Conservation (phyloP, 805 yeast species). For the Ogataea minuta region DNA sequence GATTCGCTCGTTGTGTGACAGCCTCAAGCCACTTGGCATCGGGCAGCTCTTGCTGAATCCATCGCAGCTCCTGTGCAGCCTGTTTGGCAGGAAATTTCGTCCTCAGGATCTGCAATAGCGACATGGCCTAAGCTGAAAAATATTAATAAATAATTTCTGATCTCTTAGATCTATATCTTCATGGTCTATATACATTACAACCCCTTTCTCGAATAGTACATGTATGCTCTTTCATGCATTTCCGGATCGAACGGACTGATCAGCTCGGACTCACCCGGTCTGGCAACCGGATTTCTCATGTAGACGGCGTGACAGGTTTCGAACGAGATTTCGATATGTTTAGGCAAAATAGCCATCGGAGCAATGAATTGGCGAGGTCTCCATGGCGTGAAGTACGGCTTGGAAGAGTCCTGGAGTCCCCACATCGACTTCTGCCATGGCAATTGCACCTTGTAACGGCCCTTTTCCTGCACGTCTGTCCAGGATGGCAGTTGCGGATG, state of each 20-base stretch:
- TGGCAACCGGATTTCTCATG: slow-evolving; percentile 92
- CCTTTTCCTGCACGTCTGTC: slow-evolving; percentile 33
- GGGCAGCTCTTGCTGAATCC: slow-evolving; percentile 64
- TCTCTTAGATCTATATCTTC: slow-evolving; percentile 14
- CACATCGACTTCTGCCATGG: slow-evolving; percentile 82
- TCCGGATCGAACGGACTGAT: slow-evolving; percentile 82
- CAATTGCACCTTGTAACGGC: slow-evolving; percentile 45
- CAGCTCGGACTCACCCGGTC: slow-evolving; percentile 96
- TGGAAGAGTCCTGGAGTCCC: slow-evolving; percentile 75
- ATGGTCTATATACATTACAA: slow-evolving; percentile 23
- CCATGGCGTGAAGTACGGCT: slow-evolving; percentile 96
- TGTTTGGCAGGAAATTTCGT: slow-evolving; percentile 23
- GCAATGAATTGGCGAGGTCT: slow-evolving; percentile 89
- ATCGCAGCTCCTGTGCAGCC: slow-evolving; percentile 57
- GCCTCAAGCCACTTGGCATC: slow-evolving; percentile 48
- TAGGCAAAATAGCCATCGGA: slow-evolving; percentile 88
- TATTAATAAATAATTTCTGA: slow-evolving; percentile 2
- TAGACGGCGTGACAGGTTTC: slow-evolving; percentile 95
- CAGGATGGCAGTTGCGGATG: slow-evolving; percentile 41
- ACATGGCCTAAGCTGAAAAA: slow-evolving; percentile 1
- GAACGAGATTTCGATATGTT: slow-evolving; percentile 87
- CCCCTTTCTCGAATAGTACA: slow-evolving; percentile 85
- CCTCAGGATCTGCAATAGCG: slow-evolving; percentile 13
- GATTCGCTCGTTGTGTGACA: slow-evolving; percentile 46
- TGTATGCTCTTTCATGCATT: slow-evolving; percentile 89